A percentile compares a stretch with the other conserved stretches of the same genome.
These are phyloP conservation scores for Lycium ferocissimum DNA, from an alignment of 257 asterid genomes.

Conservation along the genomic window DNA sequence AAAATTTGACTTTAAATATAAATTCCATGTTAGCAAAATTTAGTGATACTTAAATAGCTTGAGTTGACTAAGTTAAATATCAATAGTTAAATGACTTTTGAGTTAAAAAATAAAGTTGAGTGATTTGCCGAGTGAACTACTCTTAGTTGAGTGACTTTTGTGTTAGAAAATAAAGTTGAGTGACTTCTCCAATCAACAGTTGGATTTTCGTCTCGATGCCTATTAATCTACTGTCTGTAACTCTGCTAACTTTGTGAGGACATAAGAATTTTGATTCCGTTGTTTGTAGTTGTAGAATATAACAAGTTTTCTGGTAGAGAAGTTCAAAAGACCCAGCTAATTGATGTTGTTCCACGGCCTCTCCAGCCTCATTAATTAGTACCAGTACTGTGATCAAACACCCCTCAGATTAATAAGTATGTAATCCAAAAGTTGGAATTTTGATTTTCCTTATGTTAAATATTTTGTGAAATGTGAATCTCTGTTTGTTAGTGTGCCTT, in stretches of 20 bases:
- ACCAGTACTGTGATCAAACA: background rate
- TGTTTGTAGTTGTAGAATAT: background rate
- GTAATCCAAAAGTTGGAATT: background rate
- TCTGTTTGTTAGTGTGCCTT: background rate
- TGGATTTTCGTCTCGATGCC: constrained; percentile 33
- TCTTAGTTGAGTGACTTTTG: no score
- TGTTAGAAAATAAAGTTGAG: no score
- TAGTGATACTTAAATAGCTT: no score
- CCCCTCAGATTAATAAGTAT: no score
- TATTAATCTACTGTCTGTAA: constrained; percentile 38
- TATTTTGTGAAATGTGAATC: background rate
- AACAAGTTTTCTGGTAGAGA: background rate
- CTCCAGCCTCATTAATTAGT: no score
- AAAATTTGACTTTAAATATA: no score
- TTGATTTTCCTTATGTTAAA: background rate
- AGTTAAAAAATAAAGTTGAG: no score
- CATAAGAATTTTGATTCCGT: background rate
- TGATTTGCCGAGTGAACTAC: no score
- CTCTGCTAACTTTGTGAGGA: constrained; percentile 36
- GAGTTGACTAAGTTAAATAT: no score
- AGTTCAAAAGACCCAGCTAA: background rate
- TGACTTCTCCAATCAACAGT: background rate
- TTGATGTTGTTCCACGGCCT: no score
- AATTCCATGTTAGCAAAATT: no score
- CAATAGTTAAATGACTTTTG: no score